Base-by-base conservation (phyloP, 352 stramenopile species). In the Phytophthora megakarya region DNA sequence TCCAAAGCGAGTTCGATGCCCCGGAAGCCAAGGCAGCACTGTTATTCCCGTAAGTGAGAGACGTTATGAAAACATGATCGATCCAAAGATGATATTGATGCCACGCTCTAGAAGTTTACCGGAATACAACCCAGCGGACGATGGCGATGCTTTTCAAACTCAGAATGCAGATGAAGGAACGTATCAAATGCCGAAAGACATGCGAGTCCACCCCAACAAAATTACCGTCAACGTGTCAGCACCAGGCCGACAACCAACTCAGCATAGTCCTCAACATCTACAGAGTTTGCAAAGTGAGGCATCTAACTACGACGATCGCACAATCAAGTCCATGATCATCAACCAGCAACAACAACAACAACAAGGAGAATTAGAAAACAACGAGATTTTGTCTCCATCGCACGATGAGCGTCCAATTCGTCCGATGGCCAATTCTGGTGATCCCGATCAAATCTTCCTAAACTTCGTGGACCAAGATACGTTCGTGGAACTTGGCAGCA, bases 381-480 rank as follows among this genome's bases (percentile, higher is more conserved):
- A n/a, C n/a, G n/a, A n/a, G n/a, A n/a, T n/a, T 6, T 32, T 35
- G 10, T 47, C 47, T 42, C 39, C 35, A 23, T 70, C 67, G 15
- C 38, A 23, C 16, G 72, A 80, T 21, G 76, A 89, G 9, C 72
- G 76, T 18, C 79, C 77, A 6, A 84, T 88, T 55, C 58, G 67
- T 21, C 72, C 70, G 5, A 65, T 74, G 44, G 33, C 44, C 2
- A 39, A 16, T 21, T 56, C 67, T 16, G 44, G 32, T 4, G 45
- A 58, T 28, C 21, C 43, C 18, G 26, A 65, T 19, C 61, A 46
- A 33, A 51, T 46, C 18, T 39, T 58, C 22, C 23, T 43, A 16
- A 58, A 50, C 35, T 42, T 59, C 13, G 26, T 22, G 5, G 42
- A 52, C 3, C 21, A 61, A 35, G 49, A 67, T 0, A 54, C 61